These are phyloP conservation scores for Claviceps sorghi DNA, from an alignment of 2,329 filamentous ascomycete species.

Conservation along the genomic window DNA sequence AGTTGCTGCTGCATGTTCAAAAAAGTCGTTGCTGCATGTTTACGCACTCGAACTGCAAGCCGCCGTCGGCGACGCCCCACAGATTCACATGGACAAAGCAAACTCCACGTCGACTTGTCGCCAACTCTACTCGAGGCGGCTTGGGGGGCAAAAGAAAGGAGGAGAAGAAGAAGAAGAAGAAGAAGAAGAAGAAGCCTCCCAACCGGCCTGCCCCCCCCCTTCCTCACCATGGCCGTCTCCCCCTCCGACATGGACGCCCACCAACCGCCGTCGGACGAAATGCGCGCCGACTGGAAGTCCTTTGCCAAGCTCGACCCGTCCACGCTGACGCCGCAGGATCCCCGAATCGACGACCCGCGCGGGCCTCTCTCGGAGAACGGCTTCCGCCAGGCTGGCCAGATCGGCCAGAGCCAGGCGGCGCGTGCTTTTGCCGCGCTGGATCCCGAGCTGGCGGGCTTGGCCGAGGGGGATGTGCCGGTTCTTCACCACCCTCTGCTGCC, in stretches of 20 bases:
- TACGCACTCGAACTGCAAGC: too few relatives aligned
- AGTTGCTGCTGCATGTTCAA: too few relatives aligned
- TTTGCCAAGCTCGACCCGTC: conserved; percentile 47
- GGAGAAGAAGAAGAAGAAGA: too few relatives aligned
- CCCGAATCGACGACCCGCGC: conserved; percentile 41
- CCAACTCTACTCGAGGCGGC: too few relatives aligned
- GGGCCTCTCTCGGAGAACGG: conserved; percentile 22
- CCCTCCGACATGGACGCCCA: conserved; percentile 51
- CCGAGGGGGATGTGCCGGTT: conserved; percentile 29
- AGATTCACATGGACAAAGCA: too few relatives aligned
- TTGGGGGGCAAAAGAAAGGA: too few relatives aligned
- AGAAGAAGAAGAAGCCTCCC: background rate
- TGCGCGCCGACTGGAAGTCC: conserved; percentile 61
- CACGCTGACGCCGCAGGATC: conserved; percentile 34
- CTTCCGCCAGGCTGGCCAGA: background rate
- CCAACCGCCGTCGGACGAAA: conserved; percentile 55
- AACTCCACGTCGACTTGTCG: too few relatives aligned
- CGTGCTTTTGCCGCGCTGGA: conserved; percentile 22
- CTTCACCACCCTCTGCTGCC: conserved; percentile 53
- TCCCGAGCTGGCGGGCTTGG: conserved; percentile 17
- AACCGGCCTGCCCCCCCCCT: too few relatives aligned
- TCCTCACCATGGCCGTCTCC: conserved; percentile 4
- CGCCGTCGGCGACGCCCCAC: too few relatives aligned
- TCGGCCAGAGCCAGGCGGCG: background rate
- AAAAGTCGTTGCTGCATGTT: too few relatives aligned